Evolutionary conservation across 495 filamentous ascomycete species (phyloP), one percentile per base, ranked within the genome.

Genomic region (Rostrohypoxylon terebratum): DNA sequence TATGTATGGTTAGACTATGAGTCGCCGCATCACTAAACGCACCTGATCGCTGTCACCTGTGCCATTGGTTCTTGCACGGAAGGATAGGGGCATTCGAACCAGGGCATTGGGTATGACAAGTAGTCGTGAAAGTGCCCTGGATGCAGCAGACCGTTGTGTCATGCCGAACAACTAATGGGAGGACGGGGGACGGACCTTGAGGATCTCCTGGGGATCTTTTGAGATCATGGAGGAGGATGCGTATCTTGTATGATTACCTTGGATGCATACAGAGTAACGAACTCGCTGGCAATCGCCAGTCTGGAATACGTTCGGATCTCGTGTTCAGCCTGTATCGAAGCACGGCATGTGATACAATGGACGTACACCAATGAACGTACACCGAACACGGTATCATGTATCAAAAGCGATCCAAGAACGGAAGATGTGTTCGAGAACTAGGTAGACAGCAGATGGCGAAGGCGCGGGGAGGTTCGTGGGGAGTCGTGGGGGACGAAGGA

Each of bases 1-100:
- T 54, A 42, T 42, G 38, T 28, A 28, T 28, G 20, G 48, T 55
- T 64, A 45, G 28, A 8, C 10, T 36, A 28, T 28, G 48, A 66
- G 71, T 73, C 50, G 71, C 71, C 62, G 63, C 68, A 67, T 71
- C 63, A 64, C 16, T 55, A 61, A 18, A 47, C 45, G 59, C 53
- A 71, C 63, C 63, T 71, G 63, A 68, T 74, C 51, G 67, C 48
- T 67, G 67, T 66, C 68, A 71, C 36, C 47, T 59, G 48, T 73
- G 25, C 36, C 55, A 73, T 68, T 60, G 66, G 71, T 65, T 48
- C 47, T 8, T 66, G 51, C 14, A 50, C 66, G 61, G 62, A 40
- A 69, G 71, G 66, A 66, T 73, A 73, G 71, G 66, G 44, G 45
- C 66, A 69, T 73, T 63, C 31, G 14, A 66, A 40, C 59, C 51